These are phyloP conservation scores for Cymbopogon citratus DNA, from an alignment of 176 grass and related monocot genomes.

Conservation along the genomic window DNA sequence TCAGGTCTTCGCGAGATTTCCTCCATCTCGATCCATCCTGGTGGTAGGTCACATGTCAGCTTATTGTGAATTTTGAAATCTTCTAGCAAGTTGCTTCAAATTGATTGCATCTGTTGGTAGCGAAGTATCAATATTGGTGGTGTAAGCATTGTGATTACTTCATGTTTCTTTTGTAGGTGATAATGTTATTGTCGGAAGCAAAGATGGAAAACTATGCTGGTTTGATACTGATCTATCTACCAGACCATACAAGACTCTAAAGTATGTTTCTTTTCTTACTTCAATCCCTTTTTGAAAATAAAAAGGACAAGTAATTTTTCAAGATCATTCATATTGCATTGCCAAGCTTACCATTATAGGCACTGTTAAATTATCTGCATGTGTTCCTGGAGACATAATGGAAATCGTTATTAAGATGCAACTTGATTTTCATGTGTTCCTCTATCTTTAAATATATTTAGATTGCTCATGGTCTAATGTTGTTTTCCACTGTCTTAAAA, in stretches of 20 bases:
- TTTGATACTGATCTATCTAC: slow-evolving; percentile 92
- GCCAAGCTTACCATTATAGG: not conserved
- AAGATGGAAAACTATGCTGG: slow-evolving; percentile 96
- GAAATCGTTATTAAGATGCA: not conserved
- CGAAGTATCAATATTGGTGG: not conserved
- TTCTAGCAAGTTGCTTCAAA: not conserved
- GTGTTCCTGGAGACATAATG: not conserved
- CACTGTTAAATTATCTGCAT: not conserved
- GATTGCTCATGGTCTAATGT: no score
- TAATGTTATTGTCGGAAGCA: slow-evolving; percentile 95
- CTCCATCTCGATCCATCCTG: slow-evolving; percentile 85
- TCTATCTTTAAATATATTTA: not conserved
- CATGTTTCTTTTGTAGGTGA: slow-evolving; percentile 56
- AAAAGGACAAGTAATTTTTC: not conserved
- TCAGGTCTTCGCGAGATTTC: slow-evolving; percentile 84
- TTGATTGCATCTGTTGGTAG: not conserved
- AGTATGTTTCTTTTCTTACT: slow-evolving; percentile 41
- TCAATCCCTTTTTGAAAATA: not conserved
- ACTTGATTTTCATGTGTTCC: not conserved
- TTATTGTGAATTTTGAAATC: not conserved
- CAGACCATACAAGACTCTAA: slow-evolving; percentile 74
- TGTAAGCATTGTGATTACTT: not conserved
- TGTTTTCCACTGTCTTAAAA: no score
- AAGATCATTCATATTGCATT: not conserved
- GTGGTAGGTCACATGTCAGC: slow-evolving; percentile 43